A percentile compares a stretch with the other conserved stretches of the same genome.
Conservation (phyloP, 2,329 filamentous ascomycete species). For the Fusarium irregulare region DNA sequence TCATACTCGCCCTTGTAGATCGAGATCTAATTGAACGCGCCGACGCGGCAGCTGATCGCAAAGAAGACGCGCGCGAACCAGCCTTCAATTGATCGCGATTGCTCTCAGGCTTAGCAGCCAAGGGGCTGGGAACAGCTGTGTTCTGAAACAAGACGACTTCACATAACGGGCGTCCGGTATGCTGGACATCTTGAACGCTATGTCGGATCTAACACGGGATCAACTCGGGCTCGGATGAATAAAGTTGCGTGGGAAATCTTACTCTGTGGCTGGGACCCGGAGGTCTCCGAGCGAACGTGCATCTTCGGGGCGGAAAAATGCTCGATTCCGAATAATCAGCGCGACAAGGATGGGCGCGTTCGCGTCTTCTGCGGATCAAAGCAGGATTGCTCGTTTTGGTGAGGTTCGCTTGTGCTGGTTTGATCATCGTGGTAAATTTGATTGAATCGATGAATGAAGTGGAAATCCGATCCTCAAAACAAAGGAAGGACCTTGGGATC, state of each 20-base stretch:
- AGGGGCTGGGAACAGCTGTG: slow-evolving; percentile 2
- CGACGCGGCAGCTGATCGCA: not conserved
- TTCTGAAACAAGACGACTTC: slow-evolving; percentile 20
- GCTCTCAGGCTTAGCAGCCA: not conserved
- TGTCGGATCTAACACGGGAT: slow-evolving; percentile 9
- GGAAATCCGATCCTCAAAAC: not conserved
- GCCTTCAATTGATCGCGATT: not conserved
- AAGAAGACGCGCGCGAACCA: slow-evolving; percentile 2
- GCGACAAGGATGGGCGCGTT: not conserved
- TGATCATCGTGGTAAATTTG: not conserved
- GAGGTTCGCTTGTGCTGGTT: slow-evolving; percentile 4
- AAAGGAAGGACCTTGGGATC: slow-evolving; percentile 17
- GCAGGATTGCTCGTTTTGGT: slow-evolving; percentile 6
- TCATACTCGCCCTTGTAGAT: slow-evolving; percentile 1
- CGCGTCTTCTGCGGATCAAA: slow-evolving; percentile 9
- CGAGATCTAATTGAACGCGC: not conserved
- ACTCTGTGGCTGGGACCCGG: not conserved
- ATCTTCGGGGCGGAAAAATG: slow-evolving; percentile 25
- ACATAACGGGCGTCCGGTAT: slow-evolving; percentile 6
- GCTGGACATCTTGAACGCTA: slow-evolving; percentile 6
- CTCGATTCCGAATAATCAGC: slow-evolving; percentile 3
- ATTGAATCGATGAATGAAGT: not conserved
- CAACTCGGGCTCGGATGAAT: slow-evolving; percentile 1
- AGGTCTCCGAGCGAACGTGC: not conserved
- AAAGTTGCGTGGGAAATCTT: slow-evolving; percentile 4